These are phyloP conservation scores for Pythium insidiosum DNA, from an alignment of 352 stramenopile genomes.

Conservation along the genomic window DNA sequence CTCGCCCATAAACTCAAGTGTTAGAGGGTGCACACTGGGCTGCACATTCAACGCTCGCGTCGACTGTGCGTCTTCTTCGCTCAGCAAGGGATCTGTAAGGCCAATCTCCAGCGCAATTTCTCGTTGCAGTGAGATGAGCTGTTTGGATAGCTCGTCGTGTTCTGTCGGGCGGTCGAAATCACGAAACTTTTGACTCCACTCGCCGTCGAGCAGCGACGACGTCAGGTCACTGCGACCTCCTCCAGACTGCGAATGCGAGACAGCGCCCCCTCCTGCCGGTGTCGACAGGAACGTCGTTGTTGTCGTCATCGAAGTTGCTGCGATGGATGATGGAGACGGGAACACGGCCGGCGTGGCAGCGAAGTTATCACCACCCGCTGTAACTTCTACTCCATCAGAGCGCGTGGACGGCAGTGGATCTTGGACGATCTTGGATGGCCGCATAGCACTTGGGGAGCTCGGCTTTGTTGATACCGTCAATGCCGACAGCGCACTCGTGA, in stretches of 20 bases:
- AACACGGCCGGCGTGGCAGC: too few species aligned
- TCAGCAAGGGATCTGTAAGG: slow-evolving; percentile 41
- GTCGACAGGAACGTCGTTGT: not conserved
- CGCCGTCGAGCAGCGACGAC: slow-evolving; percentile 45
- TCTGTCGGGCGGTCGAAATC: slow-evolving; percentile 73
- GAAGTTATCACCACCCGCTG: too few species aligned
- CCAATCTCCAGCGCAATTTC: slow-evolving; percentile 74
- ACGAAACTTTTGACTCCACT: slow-evolving; percentile 76
- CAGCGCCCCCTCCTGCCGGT: not conserved
- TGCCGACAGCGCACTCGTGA: not conserved
- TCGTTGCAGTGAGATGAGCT: slow-evolving; percentile 54
- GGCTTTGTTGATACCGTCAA: not conserved
- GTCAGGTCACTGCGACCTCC: slow-evolving; percentile 31
- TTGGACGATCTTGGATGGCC: slow-evolving; percentile 4
- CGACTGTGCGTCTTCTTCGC: slow-evolving; percentile 64
- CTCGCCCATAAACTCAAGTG: slow-evolving; percentile 80
- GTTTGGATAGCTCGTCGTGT: slow-evolving; percentile 74
- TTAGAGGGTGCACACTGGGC: slow-evolving; percentile 63
- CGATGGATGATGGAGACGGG: too few species aligned
- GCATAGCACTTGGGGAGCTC: too few species aligned
- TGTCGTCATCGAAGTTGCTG: too few species aligned
- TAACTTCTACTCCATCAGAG: slow-evolving; percentile 13
- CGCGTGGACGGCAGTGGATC: slow-evolving; percentile 3
- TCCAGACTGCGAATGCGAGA: slow-evolving; percentile 1
- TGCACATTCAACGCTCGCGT: slow-evolving; percentile 55